Conservation (phyloP, 176 grass and related monocot species). For the Carex kokanica region DNA sequence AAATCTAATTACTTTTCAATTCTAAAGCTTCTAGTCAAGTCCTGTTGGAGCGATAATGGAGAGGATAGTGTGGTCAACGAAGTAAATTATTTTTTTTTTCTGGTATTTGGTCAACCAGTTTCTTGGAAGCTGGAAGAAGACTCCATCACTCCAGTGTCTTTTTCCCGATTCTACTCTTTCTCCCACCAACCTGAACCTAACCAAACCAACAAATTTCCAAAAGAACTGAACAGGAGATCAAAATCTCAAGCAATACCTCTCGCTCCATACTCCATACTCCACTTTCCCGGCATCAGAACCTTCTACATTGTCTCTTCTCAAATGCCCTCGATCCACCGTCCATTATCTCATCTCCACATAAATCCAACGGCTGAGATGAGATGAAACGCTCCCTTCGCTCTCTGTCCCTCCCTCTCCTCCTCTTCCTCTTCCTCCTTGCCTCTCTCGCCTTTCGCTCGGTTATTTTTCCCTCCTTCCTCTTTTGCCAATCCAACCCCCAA, state of each 20-base stretch:
- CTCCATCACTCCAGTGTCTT: background rate
- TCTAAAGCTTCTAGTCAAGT: background rate
- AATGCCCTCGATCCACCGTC: background rate
- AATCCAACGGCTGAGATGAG: background rate
- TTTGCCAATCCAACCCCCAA: background rate
- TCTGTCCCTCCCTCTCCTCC: conserved; percentile 4
- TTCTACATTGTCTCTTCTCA: background rate
- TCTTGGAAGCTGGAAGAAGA: background rate
- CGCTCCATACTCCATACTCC: background rate
- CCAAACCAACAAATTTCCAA: background rate
- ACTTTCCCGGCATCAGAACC: background rate
- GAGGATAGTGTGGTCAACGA: background rate
- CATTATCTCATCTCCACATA: background rate
- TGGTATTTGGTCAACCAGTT: background rate
- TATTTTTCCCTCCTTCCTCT: background rate
- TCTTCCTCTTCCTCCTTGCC: background rate
- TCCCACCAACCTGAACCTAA: background rate
- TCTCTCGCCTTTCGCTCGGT: background rate
- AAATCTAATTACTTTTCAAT: too few relatives aligned
- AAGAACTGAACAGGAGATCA: background rate
- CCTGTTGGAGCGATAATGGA: background rate
- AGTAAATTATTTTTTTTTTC: background rate
- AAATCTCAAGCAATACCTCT: background rate
- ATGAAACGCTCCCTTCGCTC: conserved; percentile 33
- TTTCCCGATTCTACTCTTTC: background rate